Evolutionary conservation across 1,284 basidiomycete species (phyloP).

Genomic region (Phellopilus nigrolimitatus): DNA sequence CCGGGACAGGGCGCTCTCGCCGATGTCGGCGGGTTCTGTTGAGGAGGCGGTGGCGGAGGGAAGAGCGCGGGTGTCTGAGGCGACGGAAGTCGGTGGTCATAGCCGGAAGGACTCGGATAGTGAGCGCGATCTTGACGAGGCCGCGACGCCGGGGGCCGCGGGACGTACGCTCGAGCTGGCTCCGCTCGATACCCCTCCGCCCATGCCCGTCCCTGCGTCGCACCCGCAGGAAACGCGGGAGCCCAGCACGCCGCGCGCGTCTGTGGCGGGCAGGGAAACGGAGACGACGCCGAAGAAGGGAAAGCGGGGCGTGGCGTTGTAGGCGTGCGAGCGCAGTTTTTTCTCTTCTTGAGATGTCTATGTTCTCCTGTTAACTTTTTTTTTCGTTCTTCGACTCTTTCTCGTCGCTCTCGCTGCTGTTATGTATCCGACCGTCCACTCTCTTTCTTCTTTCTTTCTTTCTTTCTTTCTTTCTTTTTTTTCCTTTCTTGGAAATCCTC

Average conservation of each 20-base stretch:
- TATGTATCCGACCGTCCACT: background rate
- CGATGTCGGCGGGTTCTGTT: slow-evolving; percentile 7
- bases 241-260: background rate
- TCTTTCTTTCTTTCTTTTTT: background rate
- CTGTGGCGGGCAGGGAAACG: slow-evolving; percentile 1
- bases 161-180: slow-evolving; percentile 2
- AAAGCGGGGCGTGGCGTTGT: slow-evolving; percentile 32
- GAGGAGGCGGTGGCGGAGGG: too few relatives aligned
- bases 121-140: slow-evolving; percentile 14
- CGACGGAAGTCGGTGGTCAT: slow-evolving; percentile 12
- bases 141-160: slow-evolving; percentile 17
- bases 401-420: too few relatives aligned
- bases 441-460: background rate
- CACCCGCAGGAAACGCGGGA: background rate
- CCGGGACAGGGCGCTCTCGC: slow-evolving; percentile 9
- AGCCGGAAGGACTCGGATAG: slow-evolving; percentile 11
- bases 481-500: too few relatives aligned
- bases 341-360: background rate
- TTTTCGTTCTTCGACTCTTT: background rate
- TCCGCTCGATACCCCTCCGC: background rate
- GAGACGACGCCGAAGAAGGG: slow-evolving; percentile 21
- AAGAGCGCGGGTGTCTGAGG: too few relatives aligned
- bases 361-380: background rate
- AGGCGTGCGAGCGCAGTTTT: too few relatives aligned
- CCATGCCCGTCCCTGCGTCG: slow-evolving; percentile 4